Percentiles rank a stretch among this genome's conserved stretches.
Evolutionary conservation across 1,284 basidiomycete genomes (phyloP).

Genomic region (Cerrena zonata): DNA sequence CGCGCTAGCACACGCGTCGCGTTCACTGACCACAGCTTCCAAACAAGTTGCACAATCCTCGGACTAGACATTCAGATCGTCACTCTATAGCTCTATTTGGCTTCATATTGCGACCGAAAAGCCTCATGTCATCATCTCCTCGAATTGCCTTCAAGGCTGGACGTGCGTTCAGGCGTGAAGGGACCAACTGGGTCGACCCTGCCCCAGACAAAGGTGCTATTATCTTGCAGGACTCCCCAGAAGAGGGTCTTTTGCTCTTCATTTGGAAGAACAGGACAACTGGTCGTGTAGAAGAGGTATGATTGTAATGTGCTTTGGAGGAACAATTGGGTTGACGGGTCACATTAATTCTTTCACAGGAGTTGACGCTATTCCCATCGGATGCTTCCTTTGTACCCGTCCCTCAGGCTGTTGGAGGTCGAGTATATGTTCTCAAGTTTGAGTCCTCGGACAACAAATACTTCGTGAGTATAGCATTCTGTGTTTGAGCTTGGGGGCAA

Average conservation of each 20-base stretch:
- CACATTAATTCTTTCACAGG: conserved; percentile 33
- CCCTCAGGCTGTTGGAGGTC: conserved; percentile 49
- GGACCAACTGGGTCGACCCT: conserved; percentile 63
- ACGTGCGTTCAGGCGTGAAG: conserved; percentile 60
- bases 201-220: conserved; percentile 66
- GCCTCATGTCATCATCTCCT: conserved; percentile 23
- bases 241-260: conserved; percentile 72
- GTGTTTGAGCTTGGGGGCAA: conserved; percentile 1
- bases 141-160: conserved; percentile 77
- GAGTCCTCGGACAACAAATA: conserved; percentile 73
- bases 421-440: conserved; percentile 77
- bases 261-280: conserved; percentile 69
- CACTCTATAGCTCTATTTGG: not conserved
- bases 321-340: not conserved
- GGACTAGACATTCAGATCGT: too few species aligned
- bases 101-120: conserved; percentile 11
- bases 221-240: conserved; percentile 55
- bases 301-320: conserved; percentile 12
- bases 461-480: conserved; percentile 52
- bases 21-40: not conserved
- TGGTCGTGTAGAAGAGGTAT: conserved; percentile 54
- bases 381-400: conserved; percentile 75
- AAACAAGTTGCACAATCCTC: not conserved
- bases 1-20: conserved; percentile 3
- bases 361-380: conserved; percentile 71